A percentile compares a stretch with the other conserved stretches of the same genome.
phyloP scores from a whole-genome alignment of 805 yeast genomes.

The Ogataea ramenticola region DNA sequence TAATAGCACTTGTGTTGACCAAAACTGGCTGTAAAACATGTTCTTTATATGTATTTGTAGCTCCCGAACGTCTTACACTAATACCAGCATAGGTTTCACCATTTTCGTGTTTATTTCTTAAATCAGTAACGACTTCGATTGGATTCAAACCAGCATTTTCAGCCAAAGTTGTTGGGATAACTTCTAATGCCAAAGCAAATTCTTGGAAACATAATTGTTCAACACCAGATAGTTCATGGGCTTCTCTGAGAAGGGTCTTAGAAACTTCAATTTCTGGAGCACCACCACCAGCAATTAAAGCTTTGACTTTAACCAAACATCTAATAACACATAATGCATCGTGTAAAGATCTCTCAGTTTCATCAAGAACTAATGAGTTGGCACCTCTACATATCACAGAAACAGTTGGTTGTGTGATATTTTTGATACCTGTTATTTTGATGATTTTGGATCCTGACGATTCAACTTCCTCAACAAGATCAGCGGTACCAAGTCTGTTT shows the following conservation, averaged over 20 bases:
- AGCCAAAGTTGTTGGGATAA: constrained; percentile 88
- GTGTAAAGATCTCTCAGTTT: constrained; percentile 93
- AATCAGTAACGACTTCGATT: constrained; percentile 84
- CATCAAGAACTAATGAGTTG: constrained; percentile 82
- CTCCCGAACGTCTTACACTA: constrained; percentile 88
- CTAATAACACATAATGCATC: constrained; percentile 94
- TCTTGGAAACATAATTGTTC: constrained; percentile 90
- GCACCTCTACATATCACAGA: constrained; percentile 95
- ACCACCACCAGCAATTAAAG: constrained; percentile 96
- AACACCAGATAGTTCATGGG: constrained; percentile 69
- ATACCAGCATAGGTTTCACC: constrained; percentile 96
- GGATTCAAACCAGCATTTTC: constrained; percentile 94
- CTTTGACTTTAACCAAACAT: constrained; percentile 82
- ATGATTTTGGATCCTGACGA: constrained; percentile 87
- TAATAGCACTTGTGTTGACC: constrained; percentile 89
- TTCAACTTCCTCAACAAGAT: constrained; percentile 85
- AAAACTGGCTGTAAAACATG: constrained; percentile 95
- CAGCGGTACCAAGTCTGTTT: constrained; percentile 88
- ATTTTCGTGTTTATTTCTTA: constrained; percentile 81
- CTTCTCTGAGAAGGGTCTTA: constrained; percentile 62
- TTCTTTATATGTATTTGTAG: constrained; percentile 85
- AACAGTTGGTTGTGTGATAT: constrained; percentile 56
- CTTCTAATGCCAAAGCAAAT: constrained; percentile 86
- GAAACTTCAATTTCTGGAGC: constrained; percentile 94
- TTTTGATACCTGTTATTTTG: constrained; percentile 75